A percentile compares a stretch with the other conserved stretches of the same genome.
Evolutionary conservation across 1,284 basidiomycete species (phyloP).

Genomic region (Trametes sp.): DNA sequence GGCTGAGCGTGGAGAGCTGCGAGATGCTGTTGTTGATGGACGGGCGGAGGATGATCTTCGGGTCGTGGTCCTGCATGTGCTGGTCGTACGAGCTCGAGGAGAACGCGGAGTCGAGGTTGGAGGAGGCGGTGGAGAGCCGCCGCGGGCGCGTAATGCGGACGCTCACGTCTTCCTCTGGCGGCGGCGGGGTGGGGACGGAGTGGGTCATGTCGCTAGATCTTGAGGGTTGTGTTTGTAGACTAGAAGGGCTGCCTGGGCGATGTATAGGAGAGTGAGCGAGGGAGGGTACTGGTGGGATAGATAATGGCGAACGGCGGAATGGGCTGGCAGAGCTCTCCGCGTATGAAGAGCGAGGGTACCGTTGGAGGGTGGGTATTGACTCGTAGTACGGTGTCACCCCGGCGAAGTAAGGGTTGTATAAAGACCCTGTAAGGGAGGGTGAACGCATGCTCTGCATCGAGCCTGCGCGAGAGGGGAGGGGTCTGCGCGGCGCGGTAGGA

Average conservation of each 20-base stretch:
- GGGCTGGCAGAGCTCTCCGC: constrained; percentile 26
- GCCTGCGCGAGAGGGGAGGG: constrained; percentile 21
- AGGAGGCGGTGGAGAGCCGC: constrained; percentile 47
- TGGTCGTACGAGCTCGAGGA: constrained; percentile 50
- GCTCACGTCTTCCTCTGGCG: constrained; percentile 37
- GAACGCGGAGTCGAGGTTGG: constrained; percentile 44
- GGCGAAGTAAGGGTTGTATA: constrained; percentile 45
- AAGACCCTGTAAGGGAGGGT: constrained; percentile 35
- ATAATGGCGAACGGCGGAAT: constrained; percentile 39
- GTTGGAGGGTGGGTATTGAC: constrained; percentile 24
- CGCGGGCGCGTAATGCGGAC: constrained; percentile 39
- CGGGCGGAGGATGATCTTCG: constrained; percentile 76
- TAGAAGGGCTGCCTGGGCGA: constrained; percentile 42
- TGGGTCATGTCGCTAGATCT: constrained; percentile 43
- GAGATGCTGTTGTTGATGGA: constrained; percentile 77
- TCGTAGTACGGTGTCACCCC: constrained; percentile 36
- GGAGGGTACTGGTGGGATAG: constrained; percentile 41
- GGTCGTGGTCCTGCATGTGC: constrained; percentile 47
- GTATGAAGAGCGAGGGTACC: constrained; percentile 24
- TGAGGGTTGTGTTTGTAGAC: constrained; percentile 41
- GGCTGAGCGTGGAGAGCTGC: constrained; percentile 83
- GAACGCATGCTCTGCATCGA: constrained; percentile 25
- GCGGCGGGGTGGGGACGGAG: constrained; percentile 43
- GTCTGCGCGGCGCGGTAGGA: constrained; percentile 23
- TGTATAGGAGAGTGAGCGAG: constrained; percentile 39